phyloP scores from a whole-genome alignment of 352 stramenopile species.

The Phytophthora vignae region DNA sequence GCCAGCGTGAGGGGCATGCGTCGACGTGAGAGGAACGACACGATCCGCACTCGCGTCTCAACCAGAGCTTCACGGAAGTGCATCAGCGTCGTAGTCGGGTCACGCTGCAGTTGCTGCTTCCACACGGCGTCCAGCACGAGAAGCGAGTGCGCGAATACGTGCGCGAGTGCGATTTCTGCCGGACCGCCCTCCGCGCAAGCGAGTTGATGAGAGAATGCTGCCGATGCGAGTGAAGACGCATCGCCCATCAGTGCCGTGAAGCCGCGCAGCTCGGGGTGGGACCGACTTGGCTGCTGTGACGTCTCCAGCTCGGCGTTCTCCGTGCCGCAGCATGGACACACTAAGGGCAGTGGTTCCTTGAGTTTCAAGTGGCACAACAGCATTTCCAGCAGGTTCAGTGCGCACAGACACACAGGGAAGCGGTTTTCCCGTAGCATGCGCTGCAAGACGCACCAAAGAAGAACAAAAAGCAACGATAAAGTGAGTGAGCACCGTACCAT shows the following conservation, averaged over 20 bases:
- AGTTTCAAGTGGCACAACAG: conserved; percentile 75
- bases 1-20: conserved; percentile 55
- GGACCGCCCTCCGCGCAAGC: conserved; percentile 46
- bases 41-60: conserved; percentile 54
- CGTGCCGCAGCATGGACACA: conserved; percentile 78
- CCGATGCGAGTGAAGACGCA: conserved; percentile 45
- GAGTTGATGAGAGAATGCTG: conserved; percentile 49
- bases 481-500: conserved; percentile 2
- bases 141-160: conserved; percentile 72
- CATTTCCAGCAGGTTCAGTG: conserved; percentile 75
- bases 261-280: conserved; percentile 62
- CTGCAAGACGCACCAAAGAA: conserved; percentile 31
- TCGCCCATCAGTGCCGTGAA: conserved; percentile 59
- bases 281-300: conserved; percentile 55
- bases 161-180: conserved; percentile 59
- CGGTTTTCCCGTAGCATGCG: conserved; percentile 74
- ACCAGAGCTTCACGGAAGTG: conserved; percentile 68
- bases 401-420: conserved; percentile 72
- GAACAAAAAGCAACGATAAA: background rate
- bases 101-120: conserved; percentile 55
- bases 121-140: conserved; percentile 68
- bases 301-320: conserved; percentile 69
- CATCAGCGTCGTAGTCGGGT: conserved; percentile 66
- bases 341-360: conserved; percentile 65
- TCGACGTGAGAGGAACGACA: conserved; percentile 58